A percentile compares a stretch with the other conserved stretches of the same genome.
Evolutionary conservation across 2,329 filamentous ascomycete genomes (phyloP).

Genomic region (Neofusicoccum sp.): DNA sequence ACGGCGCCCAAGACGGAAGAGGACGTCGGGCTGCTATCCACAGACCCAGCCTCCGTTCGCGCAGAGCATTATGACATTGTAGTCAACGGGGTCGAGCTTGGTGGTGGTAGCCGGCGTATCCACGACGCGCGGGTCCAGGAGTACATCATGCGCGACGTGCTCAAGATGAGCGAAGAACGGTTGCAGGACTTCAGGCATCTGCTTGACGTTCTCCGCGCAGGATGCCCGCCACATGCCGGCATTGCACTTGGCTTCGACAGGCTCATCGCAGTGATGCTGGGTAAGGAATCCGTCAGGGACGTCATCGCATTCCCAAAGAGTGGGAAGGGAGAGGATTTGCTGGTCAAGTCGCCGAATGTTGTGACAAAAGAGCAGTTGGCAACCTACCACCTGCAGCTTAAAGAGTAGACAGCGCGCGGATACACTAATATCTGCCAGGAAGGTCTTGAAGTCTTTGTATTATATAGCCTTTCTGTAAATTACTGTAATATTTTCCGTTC

Average conservation of each 20-base stretch:
- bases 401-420: not conserved
- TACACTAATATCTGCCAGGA: not conserved
- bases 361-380: slow-evolving; percentile 61
- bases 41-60: slow-evolving; percentile 67
- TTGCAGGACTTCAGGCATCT: slow-evolving; percentile 83
- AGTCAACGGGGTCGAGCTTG: slow-evolving; percentile 90
- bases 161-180: slow-evolving; percentile 71
- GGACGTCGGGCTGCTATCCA: slow-evolving; percentile 73
- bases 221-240: slow-evolving; percentile 92
- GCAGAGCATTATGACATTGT: slow-evolving; percentile 96
- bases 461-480: not conserved
- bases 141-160: slow-evolving; percentile 77
- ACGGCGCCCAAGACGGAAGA: slow-evolving; percentile 73
- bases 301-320: slow-evolving; percentile 98
- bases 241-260: slow-evolving; percentile 92
- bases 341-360: slow-evolving; percentile 73
- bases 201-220: slow-evolving; percentile 74
- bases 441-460: not conserved
- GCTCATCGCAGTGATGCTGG: slow-evolving; percentile 75
- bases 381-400: slow-evolving; percentile 57
- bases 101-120: slow-evolving; percentile 89
- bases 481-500: not conserved
- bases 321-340: slow-evolving; percentile 80
- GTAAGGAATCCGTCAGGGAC: slow-evolving; percentile 75
- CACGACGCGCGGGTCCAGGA: slow-evolving; percentile 81